Conservation (phyloP, 2,329 filamentous ascomycete species). For the Talaromyces sp. region DNA sequence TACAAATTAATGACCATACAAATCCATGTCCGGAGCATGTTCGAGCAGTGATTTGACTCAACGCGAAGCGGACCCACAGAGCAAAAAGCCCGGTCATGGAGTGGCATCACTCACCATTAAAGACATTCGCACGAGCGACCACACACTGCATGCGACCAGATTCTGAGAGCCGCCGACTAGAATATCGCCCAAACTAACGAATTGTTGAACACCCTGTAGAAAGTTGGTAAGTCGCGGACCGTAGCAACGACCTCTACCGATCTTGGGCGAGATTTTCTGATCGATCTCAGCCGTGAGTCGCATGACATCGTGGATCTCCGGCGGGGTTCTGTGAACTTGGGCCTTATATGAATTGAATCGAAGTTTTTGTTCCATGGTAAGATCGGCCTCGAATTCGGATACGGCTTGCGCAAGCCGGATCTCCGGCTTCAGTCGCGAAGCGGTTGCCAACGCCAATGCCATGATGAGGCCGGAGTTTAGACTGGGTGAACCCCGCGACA, state of each 20-base stretch:
- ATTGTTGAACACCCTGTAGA: conserved; percentile 45
- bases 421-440: conserved; percentile 23
- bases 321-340: conserved; percentile 26
- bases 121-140: conserved; percentile 46
- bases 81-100: not conserved
- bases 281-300: conserved; percentile 43
- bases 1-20: no score
- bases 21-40: no score
- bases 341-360: not conserved
- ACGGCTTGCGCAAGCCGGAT: conserved; percentile 41
- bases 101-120: conserved; percentile 37
- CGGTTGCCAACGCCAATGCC: conserved; percentile 18
- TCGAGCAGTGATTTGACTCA: not conserved
- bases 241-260: conserved; percentile 32
- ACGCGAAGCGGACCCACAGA: not conserved
- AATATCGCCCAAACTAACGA: conserved; percentile 45
- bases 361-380: conserved; percentile 39
- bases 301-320: conserved; percentile 41
- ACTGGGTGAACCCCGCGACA: not conserved
- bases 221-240: conserved; percentile 46
- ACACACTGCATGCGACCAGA: conserved; percentile 47
- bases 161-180: conserved; percentile 48
- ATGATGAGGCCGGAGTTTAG: not conserved
- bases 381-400: conserved; percentile 40
- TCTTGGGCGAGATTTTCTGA: conserved; percentile 21